Base-by-base conservation (phyloP, 2,329 filamentous ascomycete genomes). In the Cercospora citrullina region DNA sequence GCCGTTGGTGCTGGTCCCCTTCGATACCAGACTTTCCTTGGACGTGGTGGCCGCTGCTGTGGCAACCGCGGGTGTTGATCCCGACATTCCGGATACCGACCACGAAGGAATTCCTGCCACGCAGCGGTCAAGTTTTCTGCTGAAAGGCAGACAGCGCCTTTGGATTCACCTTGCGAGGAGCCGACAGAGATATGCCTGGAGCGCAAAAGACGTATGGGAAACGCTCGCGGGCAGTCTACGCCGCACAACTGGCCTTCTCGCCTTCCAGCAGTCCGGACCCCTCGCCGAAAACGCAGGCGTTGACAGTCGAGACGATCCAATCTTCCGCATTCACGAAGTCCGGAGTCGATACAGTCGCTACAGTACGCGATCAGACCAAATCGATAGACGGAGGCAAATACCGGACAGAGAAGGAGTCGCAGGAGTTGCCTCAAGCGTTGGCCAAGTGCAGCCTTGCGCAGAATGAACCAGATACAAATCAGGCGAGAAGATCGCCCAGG, bases 171-270 rank as follows among this genome's bases (percentile, higher is more conserved):
- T 55, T 26, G 62, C 30, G 18, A 28, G 33, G 31, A 36, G 8
- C 45, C 33, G 62, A 31, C 48, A 51, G 26, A 31, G 51, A 64
- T 33, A 79, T 79, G 76, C 77, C 76, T 60, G 74, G 75, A 64
- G 77, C 79, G 5, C 53, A 58, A 33, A 64, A 21, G 33, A 64
- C 62, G 21, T 81, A 81, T 67, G 80, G 80, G 28, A 81, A 80
- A 71, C 77, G 77, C n/a, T 72, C 77, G 26, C 72, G 73, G 68
- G 72, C 74, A n/a, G 63, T 72, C 10, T 75, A 73, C 68, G 73
- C 73, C 55, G 63, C 73, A 31, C 63, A 60, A 30, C 65, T 71
- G 36, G 71, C 67, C 10, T 66, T 69, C 36, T 72, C 45, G 26
- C 55, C 55, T 45, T 65, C 75, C 48, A 72, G 70, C 36, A 76